Percentiles rank a stretch among this genome's conserved stretches.
These are phyloP conservation scores for Pyricularia pennisetigena DNA, from an alignment of 2,329 filamentous ascomycete species.

Conservation along the genomic window DNA sequence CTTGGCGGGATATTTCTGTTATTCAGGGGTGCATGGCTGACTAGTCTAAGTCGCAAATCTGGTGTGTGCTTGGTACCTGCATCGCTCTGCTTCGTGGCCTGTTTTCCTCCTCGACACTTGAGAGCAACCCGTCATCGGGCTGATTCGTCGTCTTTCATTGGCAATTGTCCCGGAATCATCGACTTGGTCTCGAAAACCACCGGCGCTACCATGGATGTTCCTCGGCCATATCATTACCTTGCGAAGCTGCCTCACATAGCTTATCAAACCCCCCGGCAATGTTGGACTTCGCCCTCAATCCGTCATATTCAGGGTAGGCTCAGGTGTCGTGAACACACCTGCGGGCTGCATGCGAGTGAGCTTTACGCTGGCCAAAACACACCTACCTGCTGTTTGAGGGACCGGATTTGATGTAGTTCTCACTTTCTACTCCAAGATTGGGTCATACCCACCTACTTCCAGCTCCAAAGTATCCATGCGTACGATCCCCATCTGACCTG, in stretches of 20 bases:
- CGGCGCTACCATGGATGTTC: neutral
- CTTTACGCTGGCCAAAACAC: neutral
- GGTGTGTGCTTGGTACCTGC: neutral
- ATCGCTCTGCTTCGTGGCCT: neutral
- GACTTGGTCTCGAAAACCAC: neutral
- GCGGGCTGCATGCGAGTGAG: neutral
- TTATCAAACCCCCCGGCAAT: neutral
- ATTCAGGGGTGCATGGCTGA: neutral
- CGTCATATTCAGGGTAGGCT: neutral
- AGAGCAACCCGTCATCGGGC: too few relatives aligned
- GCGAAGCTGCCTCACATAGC: neutral
- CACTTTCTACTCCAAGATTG: neutral
- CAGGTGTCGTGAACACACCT: neutral
- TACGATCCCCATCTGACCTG: neutral
- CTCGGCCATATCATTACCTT: neutral
- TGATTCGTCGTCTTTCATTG: too few relatives aligned
- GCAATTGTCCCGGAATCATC: too few relatives aligned
- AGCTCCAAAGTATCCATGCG: neutral
- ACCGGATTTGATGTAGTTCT: neutral
- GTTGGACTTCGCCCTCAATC: neutral
- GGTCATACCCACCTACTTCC: neutral
- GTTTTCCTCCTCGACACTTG: neutral
- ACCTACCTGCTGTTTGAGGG: neutral
- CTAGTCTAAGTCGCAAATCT: too few relatives aligned
- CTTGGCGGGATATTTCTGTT: neutral